Evolutionary conservation across 805 yeast species (phyloP).

Genomic region (Ogataea minuta): DNA sequence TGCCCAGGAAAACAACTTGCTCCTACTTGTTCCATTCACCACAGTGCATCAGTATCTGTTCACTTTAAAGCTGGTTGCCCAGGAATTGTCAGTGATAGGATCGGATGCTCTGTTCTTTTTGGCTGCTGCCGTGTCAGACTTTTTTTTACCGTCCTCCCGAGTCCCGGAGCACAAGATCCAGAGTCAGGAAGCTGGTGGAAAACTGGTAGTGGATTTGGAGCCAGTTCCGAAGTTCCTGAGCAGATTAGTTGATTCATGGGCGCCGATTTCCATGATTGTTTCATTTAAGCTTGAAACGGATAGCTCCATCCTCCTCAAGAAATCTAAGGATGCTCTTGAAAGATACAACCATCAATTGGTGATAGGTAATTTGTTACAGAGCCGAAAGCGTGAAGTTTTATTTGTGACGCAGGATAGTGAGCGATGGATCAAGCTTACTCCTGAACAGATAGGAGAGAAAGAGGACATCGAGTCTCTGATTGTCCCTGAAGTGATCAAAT

Average conservation of each 20-base stretch:
- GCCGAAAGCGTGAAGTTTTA: slow-evolving; percentile 83
- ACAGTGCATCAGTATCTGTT: slow-evolving; percentile 93
- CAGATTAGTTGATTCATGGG: slow-evolving; percentile 89
- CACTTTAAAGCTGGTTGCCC: slow-evolving; percentile 69
- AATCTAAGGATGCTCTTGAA: slow-evolving; percentile 75
- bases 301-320: slow-evolving; percentile 59
- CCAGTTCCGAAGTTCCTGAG: slow-evolving; percentile 95
- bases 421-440: slow-evolving; percentile 51
- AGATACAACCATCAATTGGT: slow-evolving; percentile 92
- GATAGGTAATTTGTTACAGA: slow-evolving; percentile 87
- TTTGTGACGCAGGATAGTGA: slow-evolving; percentile 60
- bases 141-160: slow-evolving; percentile 82
- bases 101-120: slow-evolving; percentile 71
- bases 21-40: slow-evolving; percentile 83
- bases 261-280: slow-evolving; percentile 90
- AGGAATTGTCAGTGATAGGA: slow-evolving; percentile 53
- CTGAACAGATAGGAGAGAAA: slow-evolving; percentile 37
- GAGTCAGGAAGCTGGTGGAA: slow-evolving; percentile 67
- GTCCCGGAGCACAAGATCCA: slow-evolving; percentile 95
- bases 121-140: slow-evolving; percentile 98
- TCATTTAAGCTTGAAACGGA: slow-evolving; percentile 96
- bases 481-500: slow-evolving; percentile 68
- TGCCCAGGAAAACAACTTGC: slow-evolving; percentile 49
- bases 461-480: slow-evolving; percentile 76
- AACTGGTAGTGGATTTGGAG: slow-evolving; percentile 79